Evolutionary conservation across 768 basidiomycete genomes (phyloP), one percentile per base, ranked within the genome.

Genomic region (Heimioporus sp.): DNA sequence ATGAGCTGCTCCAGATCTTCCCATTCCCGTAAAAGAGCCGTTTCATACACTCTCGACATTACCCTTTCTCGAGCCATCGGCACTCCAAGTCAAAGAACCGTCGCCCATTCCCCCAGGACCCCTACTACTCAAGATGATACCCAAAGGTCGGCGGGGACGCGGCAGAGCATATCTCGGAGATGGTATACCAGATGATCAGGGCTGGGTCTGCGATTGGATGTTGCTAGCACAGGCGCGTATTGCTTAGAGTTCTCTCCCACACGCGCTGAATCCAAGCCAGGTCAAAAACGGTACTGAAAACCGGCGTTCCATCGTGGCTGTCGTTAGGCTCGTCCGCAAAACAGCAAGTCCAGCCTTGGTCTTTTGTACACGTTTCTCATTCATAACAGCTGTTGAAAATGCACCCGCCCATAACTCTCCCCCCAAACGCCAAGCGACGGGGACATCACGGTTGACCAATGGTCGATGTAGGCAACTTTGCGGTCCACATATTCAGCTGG

Each of bases 281-380:
- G 88, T 93, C 45, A 93, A 90, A 64, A 86, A 90, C 59, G 90
- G 90, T 10, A 87, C 87, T 7, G 90, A 92, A 73, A 82, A 79
- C 49, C 78, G 85, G 60, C 90, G 90, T 7, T 80, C 84, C 2
- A 83, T 92, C 49, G 87, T 91, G 62, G 82, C 83, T 8, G 81
- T 91, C 36, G 80, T 88, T 39, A 77, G 87, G 44, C 65, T 80
- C 12, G 79, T 90, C 24, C 75, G 89, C 55, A 91, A 87, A 71
- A 76, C 80, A 56, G 90, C 86, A 55, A 51, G 86, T 79, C 17
- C 40, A 34, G 12, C 46, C 24, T 32, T 37, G 5, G 38, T 43
- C 30, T 28, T 43, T 50, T 31, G 5, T 37, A 4, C n/a, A 21
- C 34, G 30, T 42, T 42, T 19, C 61, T 63, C 51, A 63, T 40